Evolutionary conservation across 2,329 filamentous ascomycete genomes (phyloP).

Genomic region (Calonectria hongkongensis): DNA sequence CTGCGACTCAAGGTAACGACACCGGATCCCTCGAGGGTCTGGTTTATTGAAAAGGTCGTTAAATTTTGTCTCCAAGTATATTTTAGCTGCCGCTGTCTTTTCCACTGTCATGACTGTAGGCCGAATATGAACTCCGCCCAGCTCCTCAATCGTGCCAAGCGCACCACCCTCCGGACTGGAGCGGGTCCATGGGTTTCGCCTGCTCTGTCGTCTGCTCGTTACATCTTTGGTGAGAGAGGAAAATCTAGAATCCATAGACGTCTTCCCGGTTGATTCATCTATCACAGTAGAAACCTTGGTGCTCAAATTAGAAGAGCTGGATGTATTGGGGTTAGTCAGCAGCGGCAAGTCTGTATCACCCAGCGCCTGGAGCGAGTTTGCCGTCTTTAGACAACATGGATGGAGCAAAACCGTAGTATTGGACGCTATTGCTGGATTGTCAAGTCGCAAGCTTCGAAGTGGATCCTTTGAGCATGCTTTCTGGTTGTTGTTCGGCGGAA

Average conservation of each 20-base stretch:
- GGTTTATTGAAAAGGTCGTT: constrained; percentile 78
- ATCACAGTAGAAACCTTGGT: constrained; percentile 50
- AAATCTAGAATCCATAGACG: constrained; percentile 58
- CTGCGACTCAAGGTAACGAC: constrained; percentile 64
- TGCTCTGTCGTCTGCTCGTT: constrained; percentile 52
- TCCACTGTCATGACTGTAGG: constrained; percentile 79
- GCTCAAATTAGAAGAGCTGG: constrained; percentile 54
- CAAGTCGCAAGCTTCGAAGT: constrained; percentile 53
- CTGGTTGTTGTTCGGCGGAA: constrained; percentile 39
- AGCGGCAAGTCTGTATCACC: constrained; percentile 42
- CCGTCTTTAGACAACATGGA: constrained; percentile 43
- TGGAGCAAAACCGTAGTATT: constrained; percentile 57
- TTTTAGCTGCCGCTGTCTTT: constrained; percentile 85
- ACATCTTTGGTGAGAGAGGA: constrained; percentile 50
- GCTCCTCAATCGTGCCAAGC: constrained; percentile 61
- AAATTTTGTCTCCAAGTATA: constrained; percentile 90
- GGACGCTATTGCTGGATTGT: constrained; percentile 51
- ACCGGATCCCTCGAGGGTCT: constrained; percentile 55
- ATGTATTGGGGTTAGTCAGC: constrained; percentile 50
- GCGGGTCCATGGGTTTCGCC: constrained; percentile 60
- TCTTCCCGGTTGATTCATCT: constrained; percentile 57
- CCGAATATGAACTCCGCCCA: constrained; percentile 48
- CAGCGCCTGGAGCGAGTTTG: constrained; percentile 55
- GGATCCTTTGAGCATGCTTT: constrained; percentile 51
- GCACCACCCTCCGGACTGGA: constrained; percentile 60